phyloP scores from a whole-genome alignment of 2,329 filamentous ascomycete genomes.

The Trichoderma brevicompactum region DNA sequence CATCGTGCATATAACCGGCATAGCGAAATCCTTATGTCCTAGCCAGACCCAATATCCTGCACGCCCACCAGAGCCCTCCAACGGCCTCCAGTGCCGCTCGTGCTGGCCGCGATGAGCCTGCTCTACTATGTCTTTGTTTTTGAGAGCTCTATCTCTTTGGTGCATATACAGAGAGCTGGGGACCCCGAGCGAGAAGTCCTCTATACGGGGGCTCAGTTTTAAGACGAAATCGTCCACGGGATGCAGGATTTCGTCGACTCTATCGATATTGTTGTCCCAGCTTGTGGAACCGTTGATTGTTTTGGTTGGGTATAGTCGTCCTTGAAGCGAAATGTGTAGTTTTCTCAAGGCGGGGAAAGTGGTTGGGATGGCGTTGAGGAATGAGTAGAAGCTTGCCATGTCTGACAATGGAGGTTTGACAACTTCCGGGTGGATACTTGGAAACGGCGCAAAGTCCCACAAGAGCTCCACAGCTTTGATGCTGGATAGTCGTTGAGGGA shows the following conservation, averaged over 20 bases:
- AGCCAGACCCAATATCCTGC: conserved; percentile 38
- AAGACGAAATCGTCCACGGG: conserved; percentile 34
- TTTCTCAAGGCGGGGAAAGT: conserved; percentile 30
- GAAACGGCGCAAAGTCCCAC: conserved; percentile 34
- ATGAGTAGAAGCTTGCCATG: conserved; percentile 29
- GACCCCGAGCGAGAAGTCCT: conserved; percentile 34
- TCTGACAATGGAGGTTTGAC: conserved; percentile 16
- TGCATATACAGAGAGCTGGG: conserved; percentile 34
- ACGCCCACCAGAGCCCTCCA: conserved; percentile 27
- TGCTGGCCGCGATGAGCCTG: conserved; percentile 29
- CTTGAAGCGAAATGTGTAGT: conserved; percentile 33
- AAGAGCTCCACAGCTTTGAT: conserved; percentile 36
- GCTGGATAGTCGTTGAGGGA: conserved; percentile 33
- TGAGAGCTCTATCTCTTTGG: conserved; percentile 30
- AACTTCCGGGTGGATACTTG: conserved; percentile 7
- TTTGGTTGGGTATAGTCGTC: conserved; percentile 14
- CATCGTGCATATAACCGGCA: conserved; percentile 17
- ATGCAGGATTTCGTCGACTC: conserved; percentile 6
- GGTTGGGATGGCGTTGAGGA: conserved; percentile 31
- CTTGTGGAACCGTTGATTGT: conserved; percentile 10
- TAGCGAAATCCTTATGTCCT: conserved; percentile 32
- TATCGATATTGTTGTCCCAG: not conserved
- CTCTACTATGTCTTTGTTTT: conserved; percentile 28
- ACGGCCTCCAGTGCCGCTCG: conserved; percentile 35
- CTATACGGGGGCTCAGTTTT: conserved; percentile 30